phyloP scores from a whole-genome alignment of 768 basidiomycete species.

The Mycena filopes region DNA sequence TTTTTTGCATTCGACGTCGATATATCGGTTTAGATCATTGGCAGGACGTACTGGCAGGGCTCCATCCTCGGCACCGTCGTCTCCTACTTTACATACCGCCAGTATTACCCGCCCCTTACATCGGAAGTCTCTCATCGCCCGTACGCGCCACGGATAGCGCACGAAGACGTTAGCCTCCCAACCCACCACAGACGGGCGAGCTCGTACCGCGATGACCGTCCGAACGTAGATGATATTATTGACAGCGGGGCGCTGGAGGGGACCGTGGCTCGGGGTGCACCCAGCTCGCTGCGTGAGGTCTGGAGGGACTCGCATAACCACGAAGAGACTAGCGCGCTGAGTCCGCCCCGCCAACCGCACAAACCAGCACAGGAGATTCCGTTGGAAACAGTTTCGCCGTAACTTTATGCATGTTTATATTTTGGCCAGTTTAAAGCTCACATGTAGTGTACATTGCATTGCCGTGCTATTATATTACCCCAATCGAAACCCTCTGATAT shows the following conservation, averaged over 20 bases:
- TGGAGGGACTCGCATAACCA: slow-evolving; percentile 43
- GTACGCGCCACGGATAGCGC: slow-evolving; percentile 72
- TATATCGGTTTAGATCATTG: slow-evolving; percentile 91
- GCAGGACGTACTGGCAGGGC: slow-evolving; percentile 90
- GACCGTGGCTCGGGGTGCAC: slow-evolving; percentile 46
- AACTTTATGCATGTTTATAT: not conserved
- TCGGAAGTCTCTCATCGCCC: slow-evolving; percentile 75
- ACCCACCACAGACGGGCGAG: slow-evolving; percentile 37
- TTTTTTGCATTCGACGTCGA: slow-evolving; percentile 1
- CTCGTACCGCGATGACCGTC: slow-evolving; percentile 33
- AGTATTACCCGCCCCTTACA: slow-evolving; percentile 83
- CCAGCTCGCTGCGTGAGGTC: slow-evolving; percentile 35
- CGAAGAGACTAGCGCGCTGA: slow-evolving; percentile 28
- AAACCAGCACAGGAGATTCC: slow-evolving; percentile 9
- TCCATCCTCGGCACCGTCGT: slow-evolving; percentile 76
- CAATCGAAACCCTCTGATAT: too few species aligned
- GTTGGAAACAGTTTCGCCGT: slow-evolving; percentile 20
- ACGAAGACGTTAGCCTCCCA: slow-evolving; percentile 54
- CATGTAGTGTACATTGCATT: slow-evolving; percentile 6
- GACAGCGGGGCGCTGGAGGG: slow-evolving; percentile 39
- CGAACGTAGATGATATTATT: slow-evolving; percentile 18
- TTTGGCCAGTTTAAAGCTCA: not conserved
- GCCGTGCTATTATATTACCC: too few species aligned
- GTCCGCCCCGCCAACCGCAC: not conserved
- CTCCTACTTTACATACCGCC: slow-evolving; percentile 82